phyloP scores from a whole-genome alignment of 148 eudicot species.

The Silene conica region DNA sequence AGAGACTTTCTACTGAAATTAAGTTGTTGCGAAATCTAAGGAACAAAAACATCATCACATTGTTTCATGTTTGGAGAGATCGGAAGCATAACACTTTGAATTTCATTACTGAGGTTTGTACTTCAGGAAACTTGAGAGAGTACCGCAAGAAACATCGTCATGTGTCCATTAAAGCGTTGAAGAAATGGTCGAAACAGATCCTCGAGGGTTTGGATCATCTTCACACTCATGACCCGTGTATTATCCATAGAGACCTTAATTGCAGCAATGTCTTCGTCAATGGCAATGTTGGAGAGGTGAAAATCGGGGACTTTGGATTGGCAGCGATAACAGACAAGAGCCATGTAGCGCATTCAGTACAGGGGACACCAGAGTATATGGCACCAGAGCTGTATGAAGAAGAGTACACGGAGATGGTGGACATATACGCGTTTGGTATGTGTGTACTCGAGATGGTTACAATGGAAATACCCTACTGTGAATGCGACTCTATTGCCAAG shows the following conservation, averaged over 20 bases:
- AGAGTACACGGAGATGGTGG: constrained; percentile 65
- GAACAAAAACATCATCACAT: background rate
- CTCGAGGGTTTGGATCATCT: constrained; percentile 71
- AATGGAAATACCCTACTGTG: constrained; percentile 53
- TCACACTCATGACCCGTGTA: constrained; percentile 63
- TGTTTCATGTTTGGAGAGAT: background rate
- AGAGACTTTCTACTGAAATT: no score
- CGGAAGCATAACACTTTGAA: background rate
- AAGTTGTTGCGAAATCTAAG: background rate
- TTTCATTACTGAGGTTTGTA: background rate
- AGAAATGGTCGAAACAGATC: constrained; percentile 83
- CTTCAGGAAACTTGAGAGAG: background rate
- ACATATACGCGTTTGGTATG: constrained; percentile 82
- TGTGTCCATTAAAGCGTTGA: constrained; percentile 62
- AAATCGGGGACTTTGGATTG: constrained; percentile 87
- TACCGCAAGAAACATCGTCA: constrained; percentile 67
- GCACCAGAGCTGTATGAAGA: constrained; percentile 42
- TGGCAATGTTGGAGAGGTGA: constrained; percentile 79
- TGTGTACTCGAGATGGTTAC: constrained; percentile 43
- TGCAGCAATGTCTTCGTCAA: constrained; percentile 84
- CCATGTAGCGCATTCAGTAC: constrained; percentile 63
- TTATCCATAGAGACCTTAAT: constrained; percentile 79
- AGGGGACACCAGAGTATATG: constrained; percentile 89
- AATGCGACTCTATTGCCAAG: constrained; percentile 65
- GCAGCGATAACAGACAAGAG: constrained; percentile 69